phyloP scores from a whole-genome alignment of 2,329 filamentous ascomycete species.

The Alternaria triticimaculans region DNA sequence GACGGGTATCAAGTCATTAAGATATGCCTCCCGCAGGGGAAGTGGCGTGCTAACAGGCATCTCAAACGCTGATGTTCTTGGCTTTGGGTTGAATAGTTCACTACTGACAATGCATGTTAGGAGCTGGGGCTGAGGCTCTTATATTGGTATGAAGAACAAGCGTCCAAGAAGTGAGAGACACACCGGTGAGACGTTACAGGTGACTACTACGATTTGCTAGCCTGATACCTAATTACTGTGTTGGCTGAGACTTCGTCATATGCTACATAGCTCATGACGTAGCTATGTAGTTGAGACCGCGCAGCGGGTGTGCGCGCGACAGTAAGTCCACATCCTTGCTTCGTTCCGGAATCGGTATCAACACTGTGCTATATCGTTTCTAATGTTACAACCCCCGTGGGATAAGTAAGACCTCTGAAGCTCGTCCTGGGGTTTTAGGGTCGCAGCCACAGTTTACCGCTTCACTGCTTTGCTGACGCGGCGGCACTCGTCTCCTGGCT shows the following conservation, averaged over 20 bases:
- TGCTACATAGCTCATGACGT: not conserved
- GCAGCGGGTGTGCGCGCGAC: not conserved
- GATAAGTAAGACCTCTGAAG: not conserved
- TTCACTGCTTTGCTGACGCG: not conserved
- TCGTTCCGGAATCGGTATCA: not conserved
- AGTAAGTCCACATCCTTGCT: not conserved
- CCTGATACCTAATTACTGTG: not conserved
- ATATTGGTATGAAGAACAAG: not conserved
- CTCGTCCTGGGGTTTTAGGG: not conserved
- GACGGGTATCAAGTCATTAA: conserved; percentile 1
- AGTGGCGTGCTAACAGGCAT: not conserved
- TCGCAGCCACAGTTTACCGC: not conserved
- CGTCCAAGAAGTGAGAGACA: not conserved
- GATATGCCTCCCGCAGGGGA: not conserved
- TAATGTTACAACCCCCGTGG: not conserved
- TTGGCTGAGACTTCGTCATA: not conserved
- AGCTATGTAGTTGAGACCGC: not conserved
- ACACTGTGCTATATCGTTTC: not conserved
- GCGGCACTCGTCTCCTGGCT: not conserved
- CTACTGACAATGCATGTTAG: not conserved
- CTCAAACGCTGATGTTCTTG: not conserved
- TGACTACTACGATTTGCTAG: not conserved
- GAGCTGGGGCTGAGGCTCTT: not conserved
- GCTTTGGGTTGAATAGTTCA: not conserved
- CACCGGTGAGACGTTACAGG: not conserved